Evolutionary conservation across 1,284 basidiomycete species (phyloP).

Genomic region (Chiua sp.): DNA sequence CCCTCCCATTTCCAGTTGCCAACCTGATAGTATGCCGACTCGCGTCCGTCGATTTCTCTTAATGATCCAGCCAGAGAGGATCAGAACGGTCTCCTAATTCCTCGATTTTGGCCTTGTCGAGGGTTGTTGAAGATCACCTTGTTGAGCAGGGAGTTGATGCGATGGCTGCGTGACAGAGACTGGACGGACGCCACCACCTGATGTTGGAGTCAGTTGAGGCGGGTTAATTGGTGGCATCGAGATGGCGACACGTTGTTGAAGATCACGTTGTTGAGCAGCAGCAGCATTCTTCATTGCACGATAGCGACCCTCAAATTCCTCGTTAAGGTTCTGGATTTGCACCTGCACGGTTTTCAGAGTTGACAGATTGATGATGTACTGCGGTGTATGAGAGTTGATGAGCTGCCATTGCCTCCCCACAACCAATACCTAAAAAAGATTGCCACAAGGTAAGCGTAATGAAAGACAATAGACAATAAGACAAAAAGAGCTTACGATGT

Average conservation of each 20-base stretch:
- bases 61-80: conserved; percentile 59
- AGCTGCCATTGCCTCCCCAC: conserved; percentile 57
- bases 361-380: conserved; percentile 53
- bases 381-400: conserved; percentile 48
- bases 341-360: conserved; percentile 52
- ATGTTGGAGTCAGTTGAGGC: conserved; percentile 9
- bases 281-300: conserved; percentile 25
- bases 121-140: too few relatives aligned
- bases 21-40: conserved; percentile 69
- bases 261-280: conserved; percentile 11
- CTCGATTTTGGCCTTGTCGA: conserved; percentile 52
- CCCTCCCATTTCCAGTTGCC: conserved; percentile 77
- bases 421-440: conserved; percentile 49
- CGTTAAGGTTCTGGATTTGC: conserved; percentile 49
- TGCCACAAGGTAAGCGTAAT: conserved; percentile 9
- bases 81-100: conserved; percentile 50
- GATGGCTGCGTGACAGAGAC: conserved; percentile 23
- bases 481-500: conserved; percentile 54
- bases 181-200: conserved; percentile 25
- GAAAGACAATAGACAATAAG: conserved; percentile 9
- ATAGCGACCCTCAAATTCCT: conserved; percentile 41
- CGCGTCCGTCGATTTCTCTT: conserved; percentile 77
- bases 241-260: conserved; percentile 14
- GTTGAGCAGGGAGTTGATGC: too few relatives aligned
- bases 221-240: conserved; percentile 21